These are phyloP conservation scores for Plasmodium fragile DNA, from an alignment of 169 alveolate genomes.

Conservation along the genomic window DNA sequence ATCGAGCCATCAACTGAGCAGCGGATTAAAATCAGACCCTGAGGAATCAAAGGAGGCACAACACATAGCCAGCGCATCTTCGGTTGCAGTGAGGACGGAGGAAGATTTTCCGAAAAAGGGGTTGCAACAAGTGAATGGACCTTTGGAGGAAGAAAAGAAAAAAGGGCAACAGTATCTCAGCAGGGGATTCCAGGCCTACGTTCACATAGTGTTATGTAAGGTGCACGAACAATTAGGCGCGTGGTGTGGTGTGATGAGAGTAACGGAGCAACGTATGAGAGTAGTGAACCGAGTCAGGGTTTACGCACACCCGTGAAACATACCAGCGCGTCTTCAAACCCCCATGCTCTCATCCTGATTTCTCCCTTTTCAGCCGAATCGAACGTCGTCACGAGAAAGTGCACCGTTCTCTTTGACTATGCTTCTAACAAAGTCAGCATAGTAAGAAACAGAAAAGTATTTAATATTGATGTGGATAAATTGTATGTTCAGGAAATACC, in stretches of 20 bases:
- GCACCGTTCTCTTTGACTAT: conserved; percentile 4
- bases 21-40: neutral
- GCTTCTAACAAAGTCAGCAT: conserved; percentile 6
- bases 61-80: neutral
- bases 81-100: neutral
- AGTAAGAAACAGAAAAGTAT: conserved; percentile 18
- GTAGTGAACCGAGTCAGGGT: neutral
- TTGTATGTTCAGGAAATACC: conserved; percentile 42
- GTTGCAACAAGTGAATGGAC: neutral
- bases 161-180: conserved; percentile 9
- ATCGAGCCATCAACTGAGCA: neutral
- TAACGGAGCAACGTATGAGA: neutral
- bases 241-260: neutral
- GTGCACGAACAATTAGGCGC: neutral
- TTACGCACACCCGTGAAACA: neutral
- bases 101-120: neutral
- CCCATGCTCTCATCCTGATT: neutral
- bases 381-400: conserved; percentile 34
- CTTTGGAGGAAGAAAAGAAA: neutral
- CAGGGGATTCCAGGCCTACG: conserved; percentile 28
- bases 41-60: neutral
- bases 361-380: conserved; percentile 16
- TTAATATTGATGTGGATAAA: conserved; percentile 20
- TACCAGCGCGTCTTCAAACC: neutral
- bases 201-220: conserved; percentile 46